phyloP scores from a whole-genome alignment of 352 stramenopile genomes.

The Phytophthora lateralis region DNA sequence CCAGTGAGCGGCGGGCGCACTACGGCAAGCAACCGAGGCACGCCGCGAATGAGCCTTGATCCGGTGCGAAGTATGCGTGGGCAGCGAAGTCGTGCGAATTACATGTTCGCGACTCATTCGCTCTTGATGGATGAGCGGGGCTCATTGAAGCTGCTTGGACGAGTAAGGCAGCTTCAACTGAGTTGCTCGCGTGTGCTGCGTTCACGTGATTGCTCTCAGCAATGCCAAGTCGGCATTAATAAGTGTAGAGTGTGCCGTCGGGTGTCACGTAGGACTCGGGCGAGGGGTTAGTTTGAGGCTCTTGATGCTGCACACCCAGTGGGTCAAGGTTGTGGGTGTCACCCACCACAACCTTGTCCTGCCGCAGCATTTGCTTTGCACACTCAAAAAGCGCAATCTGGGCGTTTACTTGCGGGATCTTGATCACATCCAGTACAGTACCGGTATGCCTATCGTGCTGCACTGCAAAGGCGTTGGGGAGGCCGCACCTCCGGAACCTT shows the following conservation, averaged over 20 bases:
- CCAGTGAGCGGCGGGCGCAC: slow-evolving; percentile 13
- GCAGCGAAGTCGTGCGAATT: slow-evolving; percentile 2
- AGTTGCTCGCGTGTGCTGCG: not conserved
- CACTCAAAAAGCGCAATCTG: slow-evolving; percentile 21
- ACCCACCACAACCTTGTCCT: slow-evolving; percentile 10
- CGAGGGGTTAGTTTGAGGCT: slow-evolving; percentile 1
- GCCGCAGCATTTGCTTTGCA: slow-evolving; percentile 13
- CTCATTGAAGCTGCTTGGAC: not conserved
- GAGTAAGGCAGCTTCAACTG: slow-evolving; percentile 2
- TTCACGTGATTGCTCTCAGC: slow-evolving; percentile 3
- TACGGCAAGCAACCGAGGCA: slow-evolving; percentile 2
- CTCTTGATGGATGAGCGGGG: slow-evolving; percentile 9
- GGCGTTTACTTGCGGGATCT: slow-evolving; percentile 16
- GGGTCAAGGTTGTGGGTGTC: slow-evolving; percentile 14
- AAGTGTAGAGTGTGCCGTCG: no score
- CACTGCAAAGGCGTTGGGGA: slow-evolving; percentile 16
- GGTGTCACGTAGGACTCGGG: not conserved
- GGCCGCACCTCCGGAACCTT: slow-evolving; percentile 30
- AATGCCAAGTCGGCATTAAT: no score
- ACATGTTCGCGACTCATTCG: slow-evolving; percentile 1
- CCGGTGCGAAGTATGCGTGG: not conserved
- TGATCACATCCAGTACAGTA: slow-evolving; percentile 5
- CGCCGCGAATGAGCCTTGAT: slow-evolving; percentile 10
- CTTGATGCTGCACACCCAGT: not conserved
- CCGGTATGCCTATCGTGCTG: not conserved